A percentile compares a stretch with the other conserved stretches of the same genome.
Conservation (phyloP, 108 stramenopile genomes). For the Skeletonema marinoi region DNA sequence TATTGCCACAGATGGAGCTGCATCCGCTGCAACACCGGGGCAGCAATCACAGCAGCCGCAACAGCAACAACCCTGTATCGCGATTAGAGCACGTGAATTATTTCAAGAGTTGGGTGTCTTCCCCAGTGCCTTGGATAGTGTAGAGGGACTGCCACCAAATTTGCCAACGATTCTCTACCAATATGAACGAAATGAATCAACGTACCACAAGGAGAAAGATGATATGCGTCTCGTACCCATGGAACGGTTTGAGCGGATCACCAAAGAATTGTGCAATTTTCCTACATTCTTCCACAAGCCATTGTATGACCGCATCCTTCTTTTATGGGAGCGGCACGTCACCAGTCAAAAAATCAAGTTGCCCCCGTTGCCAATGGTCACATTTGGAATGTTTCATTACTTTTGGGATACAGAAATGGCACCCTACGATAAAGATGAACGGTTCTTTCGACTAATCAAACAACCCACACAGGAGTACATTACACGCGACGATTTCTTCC, state of each 20-base stretch:
- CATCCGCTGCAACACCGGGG: not conserved
- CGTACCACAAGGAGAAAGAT: conserved; percentile 23
- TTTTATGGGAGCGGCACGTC: conserved; percentile 54
- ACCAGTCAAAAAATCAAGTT: conserved; percentile 7
- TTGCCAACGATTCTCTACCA: conserved; percentile 9
- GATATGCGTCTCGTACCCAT: conserved; percentile 49
- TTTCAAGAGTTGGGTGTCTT: conserved; percentile 41
- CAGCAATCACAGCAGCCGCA: conserved; percentile 4
- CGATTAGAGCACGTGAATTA: conserved; percentile 16
- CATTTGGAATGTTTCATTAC: conserved; percentile 68
- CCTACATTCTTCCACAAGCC: conserved; percentile 94
- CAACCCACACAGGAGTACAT: conserved; percentile 81
- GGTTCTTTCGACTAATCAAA: conserved; percentile 93
- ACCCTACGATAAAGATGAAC: conserved; percentile 86
- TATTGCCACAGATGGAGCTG: conserved; percentile 8
- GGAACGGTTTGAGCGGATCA: conserved; percentile 87
- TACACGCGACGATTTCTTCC: conserved; percentile 90
- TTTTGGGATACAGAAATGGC: conserved; percentile 92
- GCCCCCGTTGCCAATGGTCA: conserved; percentile 42
- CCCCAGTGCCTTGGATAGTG: not conserved
- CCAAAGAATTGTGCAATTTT: conserved; percentile 91
- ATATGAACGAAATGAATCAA: conserved; percentile 28
- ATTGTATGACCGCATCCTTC: conserved; percentile 79
- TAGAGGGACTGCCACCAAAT: conserved; percentile 2
- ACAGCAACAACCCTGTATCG: conserved; percentile 24